Evolutionary conservation across 148 eudicot species (phyloP), one percentile per base, ranked within the genome.

Genomic region (Persicaria maculosa): DNA sequence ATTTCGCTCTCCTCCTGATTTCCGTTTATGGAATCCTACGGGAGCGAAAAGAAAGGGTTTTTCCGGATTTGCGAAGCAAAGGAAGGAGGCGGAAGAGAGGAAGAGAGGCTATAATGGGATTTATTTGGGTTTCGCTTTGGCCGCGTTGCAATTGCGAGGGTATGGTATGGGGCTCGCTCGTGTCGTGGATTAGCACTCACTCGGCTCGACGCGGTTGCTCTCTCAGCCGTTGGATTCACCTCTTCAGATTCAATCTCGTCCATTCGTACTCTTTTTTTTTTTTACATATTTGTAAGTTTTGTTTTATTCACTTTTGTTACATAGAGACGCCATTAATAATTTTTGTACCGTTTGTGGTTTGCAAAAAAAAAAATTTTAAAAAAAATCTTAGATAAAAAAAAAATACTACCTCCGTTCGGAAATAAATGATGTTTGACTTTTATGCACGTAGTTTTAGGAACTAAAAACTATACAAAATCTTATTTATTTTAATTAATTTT

Each of bases 211-310:
- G 82, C 77, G 75, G 76, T 76, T 73, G 57, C 1, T 70, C 55
- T 79, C n/a, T 25, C 2, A 6, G 72, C 82, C 85, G 85, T 82
- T 54, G 69, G 82, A 82, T 82, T 77, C 11, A 17, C 22, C 4
- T 54, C 25, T 11, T 1, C 9, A 73, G 22, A 4, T 67, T 45
- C 19, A 52, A 82, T 82, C 85, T 82, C 17, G 54, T 25, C 80
- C 85, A 76, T 82, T 75, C 20, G 72, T 74, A 69, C 7, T 19
- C 0, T 57, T 16, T 54, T 25, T 65, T 40, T 12, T 48, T 48
- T 9, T 6, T 7, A 8, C 9, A 7, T 48, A 12, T 8, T 48
- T 2, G 11, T 2, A 48, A 12, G 52, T 48, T 12, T 8, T 48
- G 52, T 48, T 48, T 48, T 48, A 8, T 48, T 48, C 12, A 8